phyloP scores from a whole-genome alignment of 164 flowering plant species.

The Stephania yunnanensis region DNA sequence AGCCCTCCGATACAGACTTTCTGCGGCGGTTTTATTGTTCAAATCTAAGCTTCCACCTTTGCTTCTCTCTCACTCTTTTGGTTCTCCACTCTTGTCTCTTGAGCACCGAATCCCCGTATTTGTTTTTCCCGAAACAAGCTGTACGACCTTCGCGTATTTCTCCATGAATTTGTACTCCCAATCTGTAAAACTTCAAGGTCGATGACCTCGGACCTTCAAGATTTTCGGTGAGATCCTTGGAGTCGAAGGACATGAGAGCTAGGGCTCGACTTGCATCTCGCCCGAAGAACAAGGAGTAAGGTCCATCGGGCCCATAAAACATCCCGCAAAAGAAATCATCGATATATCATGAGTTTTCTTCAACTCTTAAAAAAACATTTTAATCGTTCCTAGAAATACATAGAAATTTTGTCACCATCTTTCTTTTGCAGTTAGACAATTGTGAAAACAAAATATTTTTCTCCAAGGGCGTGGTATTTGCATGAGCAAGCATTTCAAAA shows the following conservation, averaged over 20 bases:
- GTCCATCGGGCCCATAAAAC: constrained; percentile 82
- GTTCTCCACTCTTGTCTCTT: constrained; percentile 13
- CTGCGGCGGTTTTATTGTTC: neutral
- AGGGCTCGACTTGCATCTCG: constrained; percentile 73
- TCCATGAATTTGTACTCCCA: constrained; percentile 79
- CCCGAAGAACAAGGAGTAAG: constrained; percentile 72
- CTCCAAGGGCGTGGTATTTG: no score
- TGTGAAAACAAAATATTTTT: no score
- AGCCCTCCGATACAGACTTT: neutral
- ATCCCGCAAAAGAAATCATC: constrained; percentile 32
- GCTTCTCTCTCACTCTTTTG: constrained; percentile 1
- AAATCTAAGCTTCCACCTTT: constrained; percentile 4
- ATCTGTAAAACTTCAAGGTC: constrained; percentile 50
- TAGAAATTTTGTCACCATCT: no score
- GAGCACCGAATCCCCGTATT: constrained; percentile 3
- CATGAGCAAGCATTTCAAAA: no score
- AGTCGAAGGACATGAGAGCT: constrained; percentile 65
- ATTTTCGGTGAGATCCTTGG: constrained; percentile 57
- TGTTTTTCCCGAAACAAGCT: constrained; percentile 21
- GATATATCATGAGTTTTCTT: neutral
- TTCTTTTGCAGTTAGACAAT: no score
- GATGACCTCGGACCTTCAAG: constrained; percentile 38
- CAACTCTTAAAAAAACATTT: neutral
- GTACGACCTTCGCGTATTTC: constrained; percentile 72
- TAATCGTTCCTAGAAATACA: neutral